These are phyloP conservation scores for Arctium lappa DNA, from an alignment of 129 eudicot species.

Conservation along the genomic window DNA sequence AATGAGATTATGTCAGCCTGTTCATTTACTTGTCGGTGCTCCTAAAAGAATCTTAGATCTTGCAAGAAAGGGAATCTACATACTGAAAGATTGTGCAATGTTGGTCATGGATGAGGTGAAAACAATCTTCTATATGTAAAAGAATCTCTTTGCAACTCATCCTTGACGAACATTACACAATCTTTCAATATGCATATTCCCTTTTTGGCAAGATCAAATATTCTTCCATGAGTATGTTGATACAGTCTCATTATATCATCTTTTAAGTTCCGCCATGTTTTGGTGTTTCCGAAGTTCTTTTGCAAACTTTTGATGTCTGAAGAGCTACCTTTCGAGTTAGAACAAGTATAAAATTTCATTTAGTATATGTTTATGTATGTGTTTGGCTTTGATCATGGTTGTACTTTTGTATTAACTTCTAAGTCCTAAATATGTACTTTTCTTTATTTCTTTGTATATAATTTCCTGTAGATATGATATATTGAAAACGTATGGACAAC, in stretches of 20 bases:
- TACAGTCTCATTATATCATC: conserved; percentile 79
- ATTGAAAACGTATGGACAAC: neutral
- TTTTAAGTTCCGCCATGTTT: conserved; percentile 79
- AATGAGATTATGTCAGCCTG: conserved; percentile 80
- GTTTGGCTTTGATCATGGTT: neutral
- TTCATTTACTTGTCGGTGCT: conserved; percentile 79
- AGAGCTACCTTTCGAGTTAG: conserved; percentile 88
- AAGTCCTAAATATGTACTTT: neutral
- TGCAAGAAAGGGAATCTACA: conserved; percentile 64
- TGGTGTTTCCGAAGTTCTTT: conserved; percentile 80
- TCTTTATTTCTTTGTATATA: neutral
- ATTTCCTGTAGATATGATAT: neutral
- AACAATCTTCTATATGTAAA: neutral
- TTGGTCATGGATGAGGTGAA: conserved; percentile 87
- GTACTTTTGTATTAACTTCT: neutral
- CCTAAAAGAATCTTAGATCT: conserved; percentile 79
- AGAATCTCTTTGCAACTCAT: conserved; percentile 46
- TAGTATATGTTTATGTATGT: neutral
- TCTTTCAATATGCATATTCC: conserved; percentile 62
- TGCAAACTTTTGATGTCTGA: conserved; percentile 83
- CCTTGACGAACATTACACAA: conserved; percentile 73
- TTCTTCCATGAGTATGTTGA: conserved; percentile 81
- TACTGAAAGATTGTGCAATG: conserved; percentile 63
- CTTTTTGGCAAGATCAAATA: conserved; percentile 72
- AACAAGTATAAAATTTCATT: conserved; percentile 43